Percentiles rank a stretch among this genome's conserved stretches.
Conservation (phyloP, 257 asterid genomes). For the Galeopsis tetrahit region DNA sequence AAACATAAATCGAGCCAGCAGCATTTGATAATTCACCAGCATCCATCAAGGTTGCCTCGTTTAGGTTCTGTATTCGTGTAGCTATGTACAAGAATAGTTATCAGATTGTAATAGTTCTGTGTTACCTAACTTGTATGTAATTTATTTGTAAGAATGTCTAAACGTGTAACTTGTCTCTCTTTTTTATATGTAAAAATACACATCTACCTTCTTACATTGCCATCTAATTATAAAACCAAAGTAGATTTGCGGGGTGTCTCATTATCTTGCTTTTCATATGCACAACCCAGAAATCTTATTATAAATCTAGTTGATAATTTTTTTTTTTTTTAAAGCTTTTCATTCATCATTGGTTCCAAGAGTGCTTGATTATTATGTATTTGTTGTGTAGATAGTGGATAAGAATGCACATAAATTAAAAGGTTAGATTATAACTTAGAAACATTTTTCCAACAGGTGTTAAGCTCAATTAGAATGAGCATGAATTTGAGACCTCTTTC, state of each 20-base stretch:
- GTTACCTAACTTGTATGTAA: conserved; percentile 22
- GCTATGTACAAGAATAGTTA: conserved; percentile 37
- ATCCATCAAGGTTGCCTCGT: conserved; percentile 27
- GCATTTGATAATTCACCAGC: conserved; percentile 35
- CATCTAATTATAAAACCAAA: not conserved
- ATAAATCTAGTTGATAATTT: no score
- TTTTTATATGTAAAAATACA: conserved; percentile 16
- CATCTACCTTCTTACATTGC: conserved; percentile 1
- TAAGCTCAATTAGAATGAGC: no score
- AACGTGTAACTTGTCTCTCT: conserved; percentile 15
- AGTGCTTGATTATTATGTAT: no score
- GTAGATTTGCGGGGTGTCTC: not conserved
- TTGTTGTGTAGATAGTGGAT: no score
- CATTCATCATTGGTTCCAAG: no score
- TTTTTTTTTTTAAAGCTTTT: no score
- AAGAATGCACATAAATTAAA: no score
- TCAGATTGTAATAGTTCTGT: conserved; percentile 33
- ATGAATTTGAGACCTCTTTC: no score
- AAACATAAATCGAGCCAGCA: conserved; percentile 41
- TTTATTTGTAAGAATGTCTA: conserved; percentile 16
- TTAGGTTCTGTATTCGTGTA: conserved; percentile 20
- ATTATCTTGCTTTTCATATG: not conserved
- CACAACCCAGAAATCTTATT: not conserved
- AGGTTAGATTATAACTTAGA: no score
- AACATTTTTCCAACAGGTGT: no score